Evolutionary conservation across 2,329 filamentous ascomycete genomes (phyloP).

Genomic region (Aureobasidium sp.): DNA sequence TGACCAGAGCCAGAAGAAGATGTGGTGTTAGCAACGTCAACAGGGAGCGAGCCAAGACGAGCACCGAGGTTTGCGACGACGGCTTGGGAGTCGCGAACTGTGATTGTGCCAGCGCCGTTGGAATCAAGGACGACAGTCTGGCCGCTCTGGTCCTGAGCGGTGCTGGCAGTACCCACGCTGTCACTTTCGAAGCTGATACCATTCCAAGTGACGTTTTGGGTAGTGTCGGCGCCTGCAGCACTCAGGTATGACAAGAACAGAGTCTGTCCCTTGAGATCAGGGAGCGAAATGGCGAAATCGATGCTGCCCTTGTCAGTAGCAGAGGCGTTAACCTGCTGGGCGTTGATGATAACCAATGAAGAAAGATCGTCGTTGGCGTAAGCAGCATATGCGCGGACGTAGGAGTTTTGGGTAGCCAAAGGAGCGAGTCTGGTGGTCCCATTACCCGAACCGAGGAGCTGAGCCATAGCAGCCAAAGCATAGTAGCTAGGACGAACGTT

Average conservation of each 20-base stretch:
- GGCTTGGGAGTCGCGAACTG: conserved; percentile 41
- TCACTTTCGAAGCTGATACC: conserved; percentile 40
- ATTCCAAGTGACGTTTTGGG: conserved; percentile 40
- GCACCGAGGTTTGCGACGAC: conserved; percentile 41
- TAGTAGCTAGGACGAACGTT: conserved; percentile 47
- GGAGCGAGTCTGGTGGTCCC: conserved; percentile 39
- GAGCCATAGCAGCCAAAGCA: conserved; percentile 45
- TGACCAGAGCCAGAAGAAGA: conserved; percentile 1
- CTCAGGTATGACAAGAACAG: conserved; percentile 44
- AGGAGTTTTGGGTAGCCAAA: conserved; percentile 24
- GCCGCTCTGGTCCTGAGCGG: conserved; percentile 27
- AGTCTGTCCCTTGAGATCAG: conserved; percentile 32
- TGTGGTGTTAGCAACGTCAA: background rate
- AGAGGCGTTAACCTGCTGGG: conserved; percentile 37
- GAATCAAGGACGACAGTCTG: conserved; percentile 28
- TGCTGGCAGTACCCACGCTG: conserved; percentile 34
- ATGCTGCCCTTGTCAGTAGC: conserved; percentile 32
- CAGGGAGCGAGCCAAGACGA: conserved; percentile 26
- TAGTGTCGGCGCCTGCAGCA: conserved; percentile 39
- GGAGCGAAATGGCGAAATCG: conserved; percentile 37
- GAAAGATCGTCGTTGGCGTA: conserved; percentile 39
- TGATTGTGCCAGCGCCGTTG: conserved; percentile 31
- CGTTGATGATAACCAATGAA: conserved; percentile 43
- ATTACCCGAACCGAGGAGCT: conserved; percentile 42
- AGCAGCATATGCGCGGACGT: conserved; percentile 38